Conservation (phyloP, 768 basidiomycete genomes). For the Tubosaeta sp. region DNA sequence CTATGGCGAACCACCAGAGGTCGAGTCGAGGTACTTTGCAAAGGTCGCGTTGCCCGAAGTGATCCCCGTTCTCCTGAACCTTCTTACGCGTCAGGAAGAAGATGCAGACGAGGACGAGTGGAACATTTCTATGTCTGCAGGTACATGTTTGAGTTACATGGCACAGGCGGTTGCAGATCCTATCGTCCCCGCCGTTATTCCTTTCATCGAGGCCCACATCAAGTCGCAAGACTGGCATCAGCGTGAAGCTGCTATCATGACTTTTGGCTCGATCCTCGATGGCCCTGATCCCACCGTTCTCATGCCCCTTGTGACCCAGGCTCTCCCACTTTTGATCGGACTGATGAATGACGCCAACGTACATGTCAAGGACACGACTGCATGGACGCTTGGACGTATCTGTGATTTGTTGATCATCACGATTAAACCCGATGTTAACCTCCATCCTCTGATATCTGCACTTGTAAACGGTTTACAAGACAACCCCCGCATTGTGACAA, state of each 20-base stretch:
- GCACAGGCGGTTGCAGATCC: constrained; percentile 87
- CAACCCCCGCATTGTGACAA: constrained; percentile 80
- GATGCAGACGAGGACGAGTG: constrained; percentile 98
- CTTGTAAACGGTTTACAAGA: constrained; percentile 79
- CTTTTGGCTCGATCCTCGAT: constrained; percentile 95
- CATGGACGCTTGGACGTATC: constrained; percentile 96
- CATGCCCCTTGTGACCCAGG: constrained; percentile 88
- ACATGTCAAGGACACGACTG: constrained; percentile 94
- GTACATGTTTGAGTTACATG: constrained; percentile 83
- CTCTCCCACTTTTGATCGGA: constrained; percentile 86
- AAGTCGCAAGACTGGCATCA: constrained; percentile 88
- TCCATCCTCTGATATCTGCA: constrained; percentile 77
- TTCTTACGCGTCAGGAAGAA: constrained; percentile 91
- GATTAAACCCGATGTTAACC: constrained; percentile 86
- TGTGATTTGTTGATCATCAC: constrained; percentile 83
- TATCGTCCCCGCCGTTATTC: constrained; percentile 90
- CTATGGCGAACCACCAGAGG: constrained; percentile 82
- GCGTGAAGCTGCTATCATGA: constrained; percentile 97
- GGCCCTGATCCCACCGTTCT: constrained; percentile 89
- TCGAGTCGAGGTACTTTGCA: constrained; percentile 87
- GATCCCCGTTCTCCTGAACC: constrained; percentile 82
- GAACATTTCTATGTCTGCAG: constrained; percentile 97
- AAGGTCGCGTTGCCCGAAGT: constrained; percentile 94
- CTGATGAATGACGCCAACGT: constrained; percentile 88
- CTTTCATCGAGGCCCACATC: constrained; percentile 97